A percentile compares a stretch with the other conserved stretches of the same genome.
These are phyloP conservation scores for Selaginella moellendorffii DNA, from an alignment of 75 land plant genomes.

Conservation along the genomic window DNA sequence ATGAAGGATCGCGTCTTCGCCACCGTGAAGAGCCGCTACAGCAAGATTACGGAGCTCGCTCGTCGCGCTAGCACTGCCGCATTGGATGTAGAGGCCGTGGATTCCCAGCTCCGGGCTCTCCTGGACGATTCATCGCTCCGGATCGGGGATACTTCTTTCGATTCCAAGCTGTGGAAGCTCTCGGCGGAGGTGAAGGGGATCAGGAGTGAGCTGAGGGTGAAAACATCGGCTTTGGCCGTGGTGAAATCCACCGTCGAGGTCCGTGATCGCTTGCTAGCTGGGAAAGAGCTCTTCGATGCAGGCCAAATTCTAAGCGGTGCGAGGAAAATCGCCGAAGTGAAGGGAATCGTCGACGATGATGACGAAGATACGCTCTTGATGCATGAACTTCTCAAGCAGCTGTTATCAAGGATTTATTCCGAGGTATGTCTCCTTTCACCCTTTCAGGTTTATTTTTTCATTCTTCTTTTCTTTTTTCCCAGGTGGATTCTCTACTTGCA, in stretches of 20 bases:
- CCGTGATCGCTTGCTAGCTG: background rate
- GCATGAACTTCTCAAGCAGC: background rate
- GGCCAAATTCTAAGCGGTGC: background rate
- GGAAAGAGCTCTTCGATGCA: background rate
- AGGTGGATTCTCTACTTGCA: background rate
- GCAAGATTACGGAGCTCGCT: slow-evolving; percentile 36
- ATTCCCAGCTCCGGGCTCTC: slow-evolving; percentile 18
- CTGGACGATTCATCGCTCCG: slow-evolving; percentile 3
- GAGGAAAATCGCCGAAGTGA: background rate
- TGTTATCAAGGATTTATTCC: background rate
- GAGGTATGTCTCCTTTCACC: background rate
- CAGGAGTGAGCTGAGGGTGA: background rate
- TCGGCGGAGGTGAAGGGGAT: background rate
- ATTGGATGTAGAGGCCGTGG: slow-evolving; percentile 16
- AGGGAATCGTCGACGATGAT: background rate
- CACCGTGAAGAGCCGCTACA: slow-evolving; percentile 34
- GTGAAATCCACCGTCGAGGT: background rate
- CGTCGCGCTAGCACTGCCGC: slow-evolving; percentile 21
- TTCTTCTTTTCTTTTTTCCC: background rate
- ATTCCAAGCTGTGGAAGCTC: background rate
- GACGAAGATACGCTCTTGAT: background rate
- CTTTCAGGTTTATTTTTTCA: too few species aligned
- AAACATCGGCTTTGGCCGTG: background rate
- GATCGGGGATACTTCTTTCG: background rate
- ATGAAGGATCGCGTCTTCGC: slow-evolving; percentile 47